Conservation (phyloP, 345 rosid genomes). For the Eutrema japonicum region DNA sequence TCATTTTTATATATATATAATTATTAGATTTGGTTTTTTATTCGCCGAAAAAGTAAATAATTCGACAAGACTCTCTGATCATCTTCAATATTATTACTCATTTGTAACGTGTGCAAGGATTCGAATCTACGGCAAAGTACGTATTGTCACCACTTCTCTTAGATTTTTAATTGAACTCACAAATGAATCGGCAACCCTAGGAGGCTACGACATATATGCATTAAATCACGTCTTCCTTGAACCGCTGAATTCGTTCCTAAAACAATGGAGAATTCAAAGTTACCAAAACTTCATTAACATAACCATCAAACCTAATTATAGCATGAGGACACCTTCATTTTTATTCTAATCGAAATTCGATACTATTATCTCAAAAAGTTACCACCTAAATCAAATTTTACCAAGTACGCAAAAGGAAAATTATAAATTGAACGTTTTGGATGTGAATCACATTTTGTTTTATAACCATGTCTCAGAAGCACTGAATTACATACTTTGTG, state of each 20-base stretch:
- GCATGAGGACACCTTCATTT: neutral
- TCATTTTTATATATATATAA: neutral
- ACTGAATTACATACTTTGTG: slow-evolving; percentile 15
- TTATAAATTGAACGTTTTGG: neutral
- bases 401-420: neutral
- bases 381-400: neutral
- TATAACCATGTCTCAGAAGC: neutral
- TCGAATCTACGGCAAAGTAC: slow-evolving; percentile 29
- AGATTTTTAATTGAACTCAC: slow-evolving; percentile 13
- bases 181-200: slow-evolving; percentile 33
- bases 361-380: neutral
- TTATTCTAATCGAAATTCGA: neutral
- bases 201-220: neutral
- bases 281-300: neutral
- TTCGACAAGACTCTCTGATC: slow-evolving; percentile 4
- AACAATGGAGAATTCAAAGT: neutral
- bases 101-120: slow-evolving; percentile 9
- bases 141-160: slow-evolving; percentile 10
- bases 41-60: neutral
- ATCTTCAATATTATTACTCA: neutral
- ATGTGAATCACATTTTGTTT: slow-evolving; percentile 17
- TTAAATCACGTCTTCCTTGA: slow-evolving; percentile 23
- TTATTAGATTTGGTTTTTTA: neutral
- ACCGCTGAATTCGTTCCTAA: slow-evolving; percentile 7
- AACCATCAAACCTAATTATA: neutral